These are phyloP conservation scores for Suillus subalutaceus DNA, from an alignment of 768 basidiomycete genomes.

Conservation along the genomic window DNA sequence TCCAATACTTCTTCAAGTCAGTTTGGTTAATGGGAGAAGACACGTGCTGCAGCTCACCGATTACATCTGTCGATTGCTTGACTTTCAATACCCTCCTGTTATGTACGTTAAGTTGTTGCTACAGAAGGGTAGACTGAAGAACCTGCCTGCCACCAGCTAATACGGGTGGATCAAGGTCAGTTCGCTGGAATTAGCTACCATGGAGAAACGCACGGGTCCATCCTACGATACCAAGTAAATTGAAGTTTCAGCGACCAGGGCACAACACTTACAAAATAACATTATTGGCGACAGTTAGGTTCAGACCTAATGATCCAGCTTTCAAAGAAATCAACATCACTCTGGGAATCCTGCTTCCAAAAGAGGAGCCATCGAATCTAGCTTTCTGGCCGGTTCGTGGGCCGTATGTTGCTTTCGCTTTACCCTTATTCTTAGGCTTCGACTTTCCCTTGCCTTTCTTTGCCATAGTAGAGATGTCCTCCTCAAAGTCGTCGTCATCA, in stretches of 20 bases:
- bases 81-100: constrained; percentile 78
- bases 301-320: constrained; percentile 84
- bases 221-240: constrained; percentile 43
- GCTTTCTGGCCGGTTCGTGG: constrained; percentile 13
- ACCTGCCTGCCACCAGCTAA: constrained; percentile 77
- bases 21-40: constrained; percentile 7
- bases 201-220: constrained; percentile 72
- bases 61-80: constrained; percentile 85
- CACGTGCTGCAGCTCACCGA: constrained; percentile 41
- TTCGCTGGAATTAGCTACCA: constrained; percentile 4
- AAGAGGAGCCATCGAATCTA: constrained; percentile 24
- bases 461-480: constrained; percentile 32
- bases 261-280: constrained; percentile 66
- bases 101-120: constrained; percentile 15
- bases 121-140: constrained; percentile 5
- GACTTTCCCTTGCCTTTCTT: constrained; percentile 33
- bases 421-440: constrained; percentile 45
- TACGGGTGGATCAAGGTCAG: constrained; percentile 9
- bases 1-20: constrained; percentile 54
- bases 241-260: constrained; percentile 1
- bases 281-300: constrained; percentile 88
- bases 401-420: constrained; percentile 35
- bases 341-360: constrained; percentile 54
- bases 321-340: constrained; percentile 90
- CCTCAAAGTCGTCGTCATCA: constrained; percentile 32